Percentiles rank a stretch among this genome's conserved stretches.
These are phyloP conservation scores for Blastobotrys persicus DNA, from an alignment of 1,139 yeast genomes.

Conservation along the genomic window DNA sequence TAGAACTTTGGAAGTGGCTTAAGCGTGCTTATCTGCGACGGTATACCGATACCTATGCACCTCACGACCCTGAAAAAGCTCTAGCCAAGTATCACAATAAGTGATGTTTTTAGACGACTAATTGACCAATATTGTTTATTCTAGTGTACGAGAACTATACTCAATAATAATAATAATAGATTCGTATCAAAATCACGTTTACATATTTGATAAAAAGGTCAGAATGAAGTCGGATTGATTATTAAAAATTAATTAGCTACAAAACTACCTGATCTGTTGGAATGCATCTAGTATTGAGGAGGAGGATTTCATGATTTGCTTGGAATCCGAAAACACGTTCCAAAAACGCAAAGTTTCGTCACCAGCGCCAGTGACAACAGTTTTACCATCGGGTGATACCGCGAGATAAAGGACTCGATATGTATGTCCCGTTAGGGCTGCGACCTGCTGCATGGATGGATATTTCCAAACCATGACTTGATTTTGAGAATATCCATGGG, in stretches of 20 bases:
- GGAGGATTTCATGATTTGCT: constrained; percentile 42
- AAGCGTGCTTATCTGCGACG: constrained; percentile 53
- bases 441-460: constrained; percentile 88
- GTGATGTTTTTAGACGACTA: not conserved
- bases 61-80: not conserved
- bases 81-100: not conserved
- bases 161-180: no score
- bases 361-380: constrained; percentile 98
- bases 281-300: constrained; percentile 75
- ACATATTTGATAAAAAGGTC: no score
- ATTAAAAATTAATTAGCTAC: not conserved
- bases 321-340: constrained; percentile 83
- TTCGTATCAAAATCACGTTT: no score
- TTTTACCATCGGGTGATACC: constrained; percentile 94
- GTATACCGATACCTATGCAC: not conserved
- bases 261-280: constrained; percentile 58
- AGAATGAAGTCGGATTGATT: no score
- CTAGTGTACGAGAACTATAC: no score
- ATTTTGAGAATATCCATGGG: constrained; percentile 91
- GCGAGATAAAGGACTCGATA: constrained; percentile 87
- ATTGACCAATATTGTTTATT: no score
- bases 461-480: constrained; percentile 95
- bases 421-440: constrained; percentile 91
- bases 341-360: constrained; percentile 94
- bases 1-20: constrained; percentile 64